phyloP scores from a whole-genome alignment of 306 rosid genomes.

The Cyclanthera cordifolia region DNA sequence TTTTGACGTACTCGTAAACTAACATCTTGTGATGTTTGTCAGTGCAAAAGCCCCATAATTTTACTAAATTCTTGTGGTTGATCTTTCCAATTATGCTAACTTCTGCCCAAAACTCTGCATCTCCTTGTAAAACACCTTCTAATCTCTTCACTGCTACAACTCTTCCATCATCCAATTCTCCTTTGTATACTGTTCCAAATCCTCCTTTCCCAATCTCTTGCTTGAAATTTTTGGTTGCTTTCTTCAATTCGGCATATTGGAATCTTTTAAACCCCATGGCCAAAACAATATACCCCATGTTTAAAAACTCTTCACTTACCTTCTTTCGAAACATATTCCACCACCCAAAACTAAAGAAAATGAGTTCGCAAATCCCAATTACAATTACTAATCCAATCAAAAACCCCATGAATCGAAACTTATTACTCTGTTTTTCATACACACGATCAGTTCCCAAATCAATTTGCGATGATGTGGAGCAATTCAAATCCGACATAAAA shows the following conservation, averaged over 20 bases:
- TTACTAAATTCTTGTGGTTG: constrained; percentile 31
- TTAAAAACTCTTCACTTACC: too few relatives aligned
- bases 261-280: constrained; percentile 20
- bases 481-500: too few relatives aligned
- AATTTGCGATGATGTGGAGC: too few relatives aligned
- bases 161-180: constrained; percentile 27
- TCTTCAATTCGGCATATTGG: constrained; percentile 18
- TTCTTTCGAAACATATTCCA: too few relatives aligned
- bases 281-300: too few relatives aligned
- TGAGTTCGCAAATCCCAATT: too few relatives aligned
- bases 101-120: constrained; percentile 38
- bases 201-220: constrained; percentile 27
- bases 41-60: constrained; percentile 31
- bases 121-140: constrained; percentile 31
- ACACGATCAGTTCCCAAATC: too few relatives aligned
- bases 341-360: too few relatives aligned
- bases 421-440: too few relatives aligned
- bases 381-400: too few relatives aligned
- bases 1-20: constrained; percentile 26
- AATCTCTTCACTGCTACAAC: constrained; percentile 32
- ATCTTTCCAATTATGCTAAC: constrained; percentile 33
- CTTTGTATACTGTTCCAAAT: too few relatives aligned
- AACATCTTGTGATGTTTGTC: constrained; percentile 25
- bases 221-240: constrained; percentile 21
- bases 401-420: too few relatives aligned